Percentiles rank a stretch among this genome's conserved stretches.
phyloP scores from a whole-genome alignment of 75 land plant genomes.

The Ceratopteris richardii region DNA sequence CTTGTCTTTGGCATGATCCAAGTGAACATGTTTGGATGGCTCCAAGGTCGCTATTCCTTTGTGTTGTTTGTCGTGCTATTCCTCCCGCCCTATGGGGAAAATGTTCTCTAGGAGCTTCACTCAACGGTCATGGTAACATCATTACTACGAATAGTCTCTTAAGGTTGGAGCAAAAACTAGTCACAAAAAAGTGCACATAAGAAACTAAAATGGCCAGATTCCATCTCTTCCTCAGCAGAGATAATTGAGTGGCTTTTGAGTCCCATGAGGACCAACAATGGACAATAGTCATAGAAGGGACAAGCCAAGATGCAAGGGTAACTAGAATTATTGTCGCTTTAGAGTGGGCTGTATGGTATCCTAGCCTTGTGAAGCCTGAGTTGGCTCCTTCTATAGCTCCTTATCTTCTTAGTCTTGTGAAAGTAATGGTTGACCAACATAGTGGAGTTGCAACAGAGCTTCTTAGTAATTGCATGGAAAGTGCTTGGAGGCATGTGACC shows the following conservation, averaged over 20 bases:
- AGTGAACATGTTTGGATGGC: constrained; percentile 89
- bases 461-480: constrained; percentile 83
- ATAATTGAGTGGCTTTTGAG: constrained; percentile 74
- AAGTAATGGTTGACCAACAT: constrained; percentile 68
- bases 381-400: constrained; percentile 48
- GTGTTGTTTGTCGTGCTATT: too few species aligned
- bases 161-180: background rate
- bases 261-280: constrained; percentile 71
- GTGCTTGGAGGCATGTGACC: constrained; percentile 55
- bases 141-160: too few species aligned
- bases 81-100: constrained; percentile 67
- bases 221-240: too few species aligned
- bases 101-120: background rate
- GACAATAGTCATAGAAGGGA: constrained; percentile 65
- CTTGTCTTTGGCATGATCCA: too few species aligned
- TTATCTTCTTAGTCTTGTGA: constrained; percentile 61
- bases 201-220: background rate
- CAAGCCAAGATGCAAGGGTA: constrained; percentile 76
- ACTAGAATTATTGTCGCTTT: constrained; percentile 69
- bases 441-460: constrained; percentile 85
- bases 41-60: constrained; percentile 83
- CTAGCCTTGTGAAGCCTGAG: too few species aligned
- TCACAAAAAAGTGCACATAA: background rate
- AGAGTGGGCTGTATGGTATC: constrained; percentile 80
- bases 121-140: too few species aligned